Base-by-base conservation (phyloP, 2,329 filamentous ascomycete genomes). In the Thermoascus crustaceus region DNA sequence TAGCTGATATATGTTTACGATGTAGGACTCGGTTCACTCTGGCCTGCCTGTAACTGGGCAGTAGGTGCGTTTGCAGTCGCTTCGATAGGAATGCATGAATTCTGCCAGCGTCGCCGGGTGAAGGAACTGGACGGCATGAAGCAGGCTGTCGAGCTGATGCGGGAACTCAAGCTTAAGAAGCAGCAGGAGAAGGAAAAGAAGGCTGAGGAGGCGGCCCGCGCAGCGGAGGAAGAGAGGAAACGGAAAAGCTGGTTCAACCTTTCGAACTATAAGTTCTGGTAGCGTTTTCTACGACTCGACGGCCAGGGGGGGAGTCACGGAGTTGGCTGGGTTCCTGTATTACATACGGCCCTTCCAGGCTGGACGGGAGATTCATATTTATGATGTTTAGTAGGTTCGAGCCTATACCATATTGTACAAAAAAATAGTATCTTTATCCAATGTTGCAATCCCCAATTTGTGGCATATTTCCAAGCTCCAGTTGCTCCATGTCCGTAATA, bases 51-150 rank as follows among this genome's bases (percentile, higher is more conserved):
- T 22, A 93, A 93, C 53, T 94, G 85, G 83, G 87, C 86, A 0
- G 86, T 91, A 4, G 84, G 79, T 5, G 71, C 77, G 22, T 94
- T 91, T 57, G 69, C 80, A 16, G 55, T 82, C 13, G 75, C 74
- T 5, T 80, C 82, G n/a, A 68, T 82, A 30, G 71, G 73, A 19
- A 80, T 81, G 33, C 91, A 87, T 63, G 85, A 95, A 62, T 86
- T 82, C 53, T 96, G 89, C 64, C 79, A 87, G 53, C 80, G 79
- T 47, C 73, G 75, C 42, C 73, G 87, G 40, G 70, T 75, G 31
- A 72, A 81, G 41, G 89, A 96, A 62, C 76, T 80, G 49, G 76
- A 80, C 42, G 82, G 85, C 43, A 89, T 98, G 79, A 82, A 83
- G 58, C 72, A 86, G 45, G 84, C 84, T 3, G 81, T 94, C 37